Evolutionary conservation across 495 filamentous ascomycete genomes (phyloP).

Genomic region (Usnea hakonensis): DNA sequence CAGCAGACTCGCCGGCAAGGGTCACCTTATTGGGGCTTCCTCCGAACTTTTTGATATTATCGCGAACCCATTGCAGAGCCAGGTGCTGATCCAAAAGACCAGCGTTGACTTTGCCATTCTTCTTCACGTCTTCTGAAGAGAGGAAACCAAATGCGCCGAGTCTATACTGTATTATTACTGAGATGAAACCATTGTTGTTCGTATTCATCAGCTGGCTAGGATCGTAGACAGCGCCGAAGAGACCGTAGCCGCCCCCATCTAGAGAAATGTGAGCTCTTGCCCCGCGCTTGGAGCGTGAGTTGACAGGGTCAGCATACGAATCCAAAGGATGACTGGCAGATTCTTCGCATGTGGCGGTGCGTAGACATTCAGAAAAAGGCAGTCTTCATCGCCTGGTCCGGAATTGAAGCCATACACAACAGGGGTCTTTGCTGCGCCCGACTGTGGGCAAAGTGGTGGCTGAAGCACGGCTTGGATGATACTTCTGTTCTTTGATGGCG

Average conservation of each 20-base stretch:
- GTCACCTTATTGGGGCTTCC: slow-evolving; percentile 37
- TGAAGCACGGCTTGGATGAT: slow-evolving; percentile 5
- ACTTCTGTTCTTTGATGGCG: not conserved
- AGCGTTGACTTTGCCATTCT: slow-evolving; percentile 31
- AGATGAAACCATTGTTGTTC: slow-evolving; percentile 40
- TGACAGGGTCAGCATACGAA: not conserved
- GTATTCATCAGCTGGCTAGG: slow-evolving; percentile 38
- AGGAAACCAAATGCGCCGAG: slow-evolving; percentile 45
- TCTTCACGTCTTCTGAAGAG: slow-evolving; percentile 34
- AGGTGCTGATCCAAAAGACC: slow-evolving; percentile 33
- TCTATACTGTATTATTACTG: slow-evolving; percentile 43
- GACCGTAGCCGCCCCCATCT: slow-evolving; percentile 43
- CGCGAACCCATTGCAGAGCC: slow-evolving; percentile 31
- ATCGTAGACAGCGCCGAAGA: slow-evolving; percentile 32
- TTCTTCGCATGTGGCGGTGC: slow-evolving; percentile 32
- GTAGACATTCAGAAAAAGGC: slow-evolving; percentile 41
- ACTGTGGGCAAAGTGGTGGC: slow-evolving; percentile 12
- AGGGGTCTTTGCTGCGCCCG: not conserved
- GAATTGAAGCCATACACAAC: slow-evolving; percentile 3
- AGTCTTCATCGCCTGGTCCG: slow-evolving; percentile 33
- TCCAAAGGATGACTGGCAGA: slow-evolving; percentile 23
- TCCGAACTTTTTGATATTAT: slow-evolving; percentile 33
- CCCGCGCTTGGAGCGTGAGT: slow-evolving; percentile 1
- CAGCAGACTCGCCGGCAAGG: slow-evolving; percentile 35
- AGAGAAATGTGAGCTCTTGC: not conserved